These are phyloP conservation scores for Erodium trifolium DNA, from an alignment of 441 rosid genomes.

Conservation along the genomic window DNA sequence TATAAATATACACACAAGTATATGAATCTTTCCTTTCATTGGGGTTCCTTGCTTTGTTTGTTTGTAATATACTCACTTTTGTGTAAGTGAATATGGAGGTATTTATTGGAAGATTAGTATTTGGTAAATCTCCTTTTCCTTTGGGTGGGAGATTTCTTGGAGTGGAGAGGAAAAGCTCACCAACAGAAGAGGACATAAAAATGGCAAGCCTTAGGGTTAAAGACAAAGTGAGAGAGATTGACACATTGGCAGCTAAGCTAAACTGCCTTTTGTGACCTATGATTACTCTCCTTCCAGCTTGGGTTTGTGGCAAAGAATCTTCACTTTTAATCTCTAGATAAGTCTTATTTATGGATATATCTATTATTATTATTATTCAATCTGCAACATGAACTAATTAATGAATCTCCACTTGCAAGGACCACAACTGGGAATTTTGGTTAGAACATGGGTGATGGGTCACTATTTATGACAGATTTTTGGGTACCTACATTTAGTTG, in stretches of 20 bases:
- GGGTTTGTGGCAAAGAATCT: too few relatives aligned
- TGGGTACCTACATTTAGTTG: too few relatives aligned
- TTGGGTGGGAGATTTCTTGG: constrained; percentile 40
- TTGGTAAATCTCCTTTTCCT: constrained; percentile 28
- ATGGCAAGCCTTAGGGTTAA: constrained; percentile 45
- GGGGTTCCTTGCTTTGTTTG: not conserved
- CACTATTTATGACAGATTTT: too few relatives aligned
- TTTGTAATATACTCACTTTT: constrained; percentile 12
- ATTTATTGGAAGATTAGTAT: constrained; percentile 28
- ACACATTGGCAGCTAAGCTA: constrained; percentile 11
- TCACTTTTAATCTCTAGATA: too few relatives aligned
- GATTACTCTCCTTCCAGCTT: not conserved
- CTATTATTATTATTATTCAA: not conserved
- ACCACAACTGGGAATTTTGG: not conserved
- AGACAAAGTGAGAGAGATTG: constrained; percentile 36
- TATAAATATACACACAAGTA: constrained; percentile 17
- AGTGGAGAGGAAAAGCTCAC: constrained; percentile 47
- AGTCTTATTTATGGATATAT: not conserved
- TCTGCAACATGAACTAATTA: not conserved
- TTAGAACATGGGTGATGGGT: constrained; percentile 3
- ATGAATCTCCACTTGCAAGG: not conserved
- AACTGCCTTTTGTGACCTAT: constrained; percentile 12
- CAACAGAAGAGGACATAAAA: constrained; percentile 23
- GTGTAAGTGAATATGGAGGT: constrained; percentile 26
- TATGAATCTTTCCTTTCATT: constrained; percentile 1